phyloP scores from a whole-genome alignment of 2,329 filamentous ascomycete species.

The Pseudogymnoascus sp. region DNA sequence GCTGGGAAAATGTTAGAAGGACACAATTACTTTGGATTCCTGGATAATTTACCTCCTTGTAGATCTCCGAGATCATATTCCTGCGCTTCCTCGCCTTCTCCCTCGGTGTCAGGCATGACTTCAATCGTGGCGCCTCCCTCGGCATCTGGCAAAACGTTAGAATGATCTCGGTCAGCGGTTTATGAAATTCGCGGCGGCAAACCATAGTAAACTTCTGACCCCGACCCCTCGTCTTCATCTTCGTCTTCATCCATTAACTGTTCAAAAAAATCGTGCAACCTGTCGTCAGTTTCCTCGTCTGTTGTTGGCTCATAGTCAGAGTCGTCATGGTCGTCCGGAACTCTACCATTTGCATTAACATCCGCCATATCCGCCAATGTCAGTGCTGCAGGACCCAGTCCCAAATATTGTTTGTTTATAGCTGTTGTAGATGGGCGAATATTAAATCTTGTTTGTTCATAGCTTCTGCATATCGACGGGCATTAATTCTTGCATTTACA shows the following conservation, averaged over 20 bases:
- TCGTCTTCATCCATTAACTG: slow-evolving; percentile 10
- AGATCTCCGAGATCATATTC: slow-evolving; percentile 2
- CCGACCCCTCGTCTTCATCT: slow-evolving; percentile 24
- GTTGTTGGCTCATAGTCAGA: slow-evolving; percentile 41
- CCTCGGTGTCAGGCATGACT: slow-evolving; percentile 21
- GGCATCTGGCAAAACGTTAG: slow-evolving; percentile 9
- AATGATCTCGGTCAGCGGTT: background rate
- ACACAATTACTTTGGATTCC: background rate
- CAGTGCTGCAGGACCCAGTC: background rate
- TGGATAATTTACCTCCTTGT: background rate
- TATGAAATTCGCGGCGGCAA: background rate
- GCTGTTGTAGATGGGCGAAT: background rate
- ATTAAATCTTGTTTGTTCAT: background rate
- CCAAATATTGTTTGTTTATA: background rate
- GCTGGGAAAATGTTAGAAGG: slow-evolving; percentile 12
- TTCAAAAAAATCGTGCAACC: slow-evolving; percentile 26
- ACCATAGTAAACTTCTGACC: slow-evolving; percentile 4
- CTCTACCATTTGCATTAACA: background rate
- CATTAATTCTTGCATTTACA: background rate
- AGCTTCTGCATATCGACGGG: background rate
- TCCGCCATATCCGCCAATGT: slow-evolving; percentile 3
- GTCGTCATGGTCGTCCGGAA: slow-evolving; percentile 35
- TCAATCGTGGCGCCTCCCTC: slow-evolving; percentile 17
- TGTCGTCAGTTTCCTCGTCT: slow-evolving; percentile 30
- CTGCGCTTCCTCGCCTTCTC: background rate